These are phyloP conservation scores for Senna siamea DNA, from an alignment of 306 rosid species.

Conservation along the genomic window DNA sequence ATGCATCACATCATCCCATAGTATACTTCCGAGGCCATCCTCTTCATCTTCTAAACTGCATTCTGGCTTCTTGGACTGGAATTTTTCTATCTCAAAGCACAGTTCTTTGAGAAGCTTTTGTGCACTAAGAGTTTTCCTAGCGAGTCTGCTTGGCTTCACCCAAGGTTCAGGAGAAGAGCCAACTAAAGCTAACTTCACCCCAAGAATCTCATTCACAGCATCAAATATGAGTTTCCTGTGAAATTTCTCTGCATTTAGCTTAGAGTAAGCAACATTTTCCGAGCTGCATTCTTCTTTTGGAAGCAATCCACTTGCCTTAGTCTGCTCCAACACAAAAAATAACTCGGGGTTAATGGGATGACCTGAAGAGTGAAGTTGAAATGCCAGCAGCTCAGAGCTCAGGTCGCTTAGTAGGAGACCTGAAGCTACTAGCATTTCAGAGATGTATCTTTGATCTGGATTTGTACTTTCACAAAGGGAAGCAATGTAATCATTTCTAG, in stretches of 20 bases:
- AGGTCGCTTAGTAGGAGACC: conserved; percentile 82
- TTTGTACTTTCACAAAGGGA: conserved; percentile 76
- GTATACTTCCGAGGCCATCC: conserved; percentile 55
- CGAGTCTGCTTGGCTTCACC: conserved; percentile 60
- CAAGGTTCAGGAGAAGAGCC: conserved; percentile 56
- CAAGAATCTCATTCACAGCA: conserved; percentile 80
- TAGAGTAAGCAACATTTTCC: conserved; percentile 39
- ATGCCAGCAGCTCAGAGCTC: conserved; percentile 62
- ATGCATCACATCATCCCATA: conserved; percentile 65
- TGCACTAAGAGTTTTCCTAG: conserved; percentile 64
- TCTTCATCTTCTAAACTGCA: conserved; percentile 56
- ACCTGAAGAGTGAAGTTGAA: conserved; percentile 82
- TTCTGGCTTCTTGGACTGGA: conserved; percentile 57
- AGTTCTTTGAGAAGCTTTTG: conserved; percentile 87
- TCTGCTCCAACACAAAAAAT: conserved; percentile 86
- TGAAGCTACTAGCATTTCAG: conserved; percentile 83
- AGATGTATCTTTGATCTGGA: conserved; percentile 84
- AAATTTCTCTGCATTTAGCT: conserved; percentile 54
- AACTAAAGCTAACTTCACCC: conserved; percentile 48
- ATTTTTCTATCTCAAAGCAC: conserved; percentile 68
- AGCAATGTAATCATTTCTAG: conserved; percentile 75
- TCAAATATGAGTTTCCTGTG: conserved; percentile 84
- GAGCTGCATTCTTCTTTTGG: conserved; percentile 57
- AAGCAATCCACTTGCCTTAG: conserved; percentile 69
- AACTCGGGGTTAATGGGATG: conserved; percentile 86